A percentile compares a stretch with the other conserved stretches of the same genome.
Evolutionary conservation across 1,284 basidiomycete species (phyloP).

Genomic region (Sparassis latifolia): DNA sequence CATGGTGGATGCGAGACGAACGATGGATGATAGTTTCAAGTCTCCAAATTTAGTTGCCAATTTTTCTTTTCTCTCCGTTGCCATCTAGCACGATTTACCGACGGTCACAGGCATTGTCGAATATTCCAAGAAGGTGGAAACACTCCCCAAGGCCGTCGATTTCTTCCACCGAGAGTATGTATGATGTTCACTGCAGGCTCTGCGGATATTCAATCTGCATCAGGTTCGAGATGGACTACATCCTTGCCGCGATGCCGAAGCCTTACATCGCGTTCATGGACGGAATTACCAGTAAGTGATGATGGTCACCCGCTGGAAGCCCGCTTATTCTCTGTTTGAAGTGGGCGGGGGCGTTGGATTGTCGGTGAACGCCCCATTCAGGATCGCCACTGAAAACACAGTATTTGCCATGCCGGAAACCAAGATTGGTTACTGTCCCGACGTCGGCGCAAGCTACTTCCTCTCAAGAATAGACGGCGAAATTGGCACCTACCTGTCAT

Average conservation of each 20-base stretch:
- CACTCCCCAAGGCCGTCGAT: slow-evolving; percentile 58
- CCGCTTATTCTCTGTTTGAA: slow-evolving; percentile 27
- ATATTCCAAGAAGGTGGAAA: slow-evolving; percentile 41
- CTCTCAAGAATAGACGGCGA: slow-evolving; percentile 88
- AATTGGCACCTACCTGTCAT: slow-evolving; percentile 88
- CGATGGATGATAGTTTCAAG: no score
- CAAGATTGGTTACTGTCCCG: slow-evolving; percentile 85
- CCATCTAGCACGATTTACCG: slow-evolving; percentile 1
- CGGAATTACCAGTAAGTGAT: slow-evolving; percentile 78
- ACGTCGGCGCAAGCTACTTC: slow-evolving; percentile 91
- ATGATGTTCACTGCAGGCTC: not conserved
- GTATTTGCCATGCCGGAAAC: slow-evolving; percentile 97
- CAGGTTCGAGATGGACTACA: slow-evolving; percentile 87
- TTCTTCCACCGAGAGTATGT: slow-evolving; percentile 90
- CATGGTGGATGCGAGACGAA: no score
- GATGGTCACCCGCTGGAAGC: not conserved
- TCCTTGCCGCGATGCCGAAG: slow-evolving; percentile 74
- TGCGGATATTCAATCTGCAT: slow-evolving; percentile 6
- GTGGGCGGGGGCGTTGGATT: slow-evolving; percentile 98
- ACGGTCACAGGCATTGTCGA: slow-evolving; percentile 45
- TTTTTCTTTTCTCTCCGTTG: slow-evolving; percentile 1
- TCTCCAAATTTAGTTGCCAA: no score
- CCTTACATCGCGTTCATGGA: slow-evolving; percentile 90
- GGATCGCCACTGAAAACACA: slow-evolving; percentile 93
- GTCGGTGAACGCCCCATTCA: slow-evolving; percentile 81